Percentiles rank a stretch among this genome's conserved stretches.
These are phyloP conservation scores for Aspergillus latus DNA, from an alignment of 2,329 filamentous ascomycete genomes.

Conservation along the genomic window DNA sequence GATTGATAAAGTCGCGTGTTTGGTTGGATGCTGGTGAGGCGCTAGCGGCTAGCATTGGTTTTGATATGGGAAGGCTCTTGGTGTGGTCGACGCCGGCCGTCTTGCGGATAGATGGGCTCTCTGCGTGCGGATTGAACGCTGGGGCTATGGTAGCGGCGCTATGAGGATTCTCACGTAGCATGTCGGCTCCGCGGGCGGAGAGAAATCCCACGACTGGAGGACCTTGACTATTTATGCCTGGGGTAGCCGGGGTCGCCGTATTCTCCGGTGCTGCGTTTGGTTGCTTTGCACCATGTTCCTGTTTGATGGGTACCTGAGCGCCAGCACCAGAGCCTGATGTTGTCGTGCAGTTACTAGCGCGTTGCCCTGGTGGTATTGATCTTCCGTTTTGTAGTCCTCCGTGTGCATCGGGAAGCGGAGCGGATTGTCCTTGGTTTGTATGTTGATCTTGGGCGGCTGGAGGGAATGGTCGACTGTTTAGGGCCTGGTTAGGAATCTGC, in stretches of 20 bases:
- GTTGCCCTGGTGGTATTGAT: conserved; percentile 21
- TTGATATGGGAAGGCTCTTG: conserved; percentile 70
- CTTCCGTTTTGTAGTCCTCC: conserved; percentile 24
- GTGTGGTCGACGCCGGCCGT: conserved; percentile 84
- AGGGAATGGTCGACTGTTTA: conserved; percentile 24
- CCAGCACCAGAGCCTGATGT: conserved; percentile 13
- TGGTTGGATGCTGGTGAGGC: conserved; percentile 34
- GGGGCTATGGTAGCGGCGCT: conserved; percentile 46
- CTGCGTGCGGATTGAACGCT: conserved; percentile 70
- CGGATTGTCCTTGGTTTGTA: conserved; percentile 19
- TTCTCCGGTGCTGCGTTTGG: conserved; percentile 22
- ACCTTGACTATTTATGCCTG: conserved; percentile 2
- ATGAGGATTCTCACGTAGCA: conserved; percentile 54
- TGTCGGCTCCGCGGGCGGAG: conserved; percentile 65
- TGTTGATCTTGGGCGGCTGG: conserved; percentile 17
- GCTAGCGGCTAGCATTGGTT: conserved; percentile 37
- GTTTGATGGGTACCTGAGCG: conserved; percentile 27
- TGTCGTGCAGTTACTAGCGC: conserved; percentile 12
- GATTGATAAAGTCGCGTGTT: conserved; percentile 38
- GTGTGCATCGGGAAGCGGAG: conserved; percentile 19
- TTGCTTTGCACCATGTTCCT: conserved; percentile 21
- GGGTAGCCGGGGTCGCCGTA: conserved; percentile 35
- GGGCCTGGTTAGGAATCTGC: conserved; percentile 25
- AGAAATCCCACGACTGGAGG: conserved; percentile 61
- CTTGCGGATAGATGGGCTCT: conserved; percentile 83